Conservation (phyloP, 2,329 filamentous ascomycete species). For the Oidium heveae region DNA sequence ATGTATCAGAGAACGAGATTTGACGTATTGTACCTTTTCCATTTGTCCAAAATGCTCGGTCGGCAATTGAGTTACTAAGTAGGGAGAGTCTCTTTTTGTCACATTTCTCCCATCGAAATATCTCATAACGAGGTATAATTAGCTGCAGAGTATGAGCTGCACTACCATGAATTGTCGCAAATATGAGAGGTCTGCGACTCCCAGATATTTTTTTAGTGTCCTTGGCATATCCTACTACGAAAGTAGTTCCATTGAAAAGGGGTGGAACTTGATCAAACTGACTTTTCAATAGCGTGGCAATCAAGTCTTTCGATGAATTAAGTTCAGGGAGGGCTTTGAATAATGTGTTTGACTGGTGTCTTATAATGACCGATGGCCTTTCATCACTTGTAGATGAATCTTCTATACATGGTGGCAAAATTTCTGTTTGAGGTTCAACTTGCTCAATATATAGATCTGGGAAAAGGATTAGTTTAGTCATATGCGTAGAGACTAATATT, state of each 20-base stretch:
- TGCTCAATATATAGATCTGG: slow-evolving; percentile 8
- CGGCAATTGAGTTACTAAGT: slow-evolving; percentile 5
- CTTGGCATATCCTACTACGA: slow-evolving; percentile 7
- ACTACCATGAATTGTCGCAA: slow-evolving; percentile 11
- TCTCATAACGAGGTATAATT: slow-evolving; percentile 9
- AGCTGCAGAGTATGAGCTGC: slow-evolving; percentile 12
- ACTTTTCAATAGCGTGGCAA: slow-evolving; percentile 1
- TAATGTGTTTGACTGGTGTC: slow-evolving; percentile 8
- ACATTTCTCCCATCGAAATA: slow-evolving; percentile 9
- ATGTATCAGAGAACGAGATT: slow-evolving; percentile 18
- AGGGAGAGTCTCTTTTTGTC: slow-evolving; percentile 6
- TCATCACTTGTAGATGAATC: slow-evolving; percentile 2
- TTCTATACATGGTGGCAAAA: slow-evolving; percentile 7
- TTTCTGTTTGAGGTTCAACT: slow-evolving; percentile 9
- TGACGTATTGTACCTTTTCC: slow-evolving; percentile 22
- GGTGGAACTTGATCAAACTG: not conserved
- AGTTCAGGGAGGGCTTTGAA: slow-evolving; percentile 9
- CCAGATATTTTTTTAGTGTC: slow-evolving; percentile 6
- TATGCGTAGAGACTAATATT: slow-evolving; percentile 3
- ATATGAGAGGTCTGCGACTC: slow-evolving; percentile 5
- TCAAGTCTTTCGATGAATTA: slow-evolving; percentile 5
- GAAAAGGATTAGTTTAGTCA: not conserved
- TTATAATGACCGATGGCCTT: slow-evolving; percentile 2
- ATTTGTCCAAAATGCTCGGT: slow-evolving; percentile 12
- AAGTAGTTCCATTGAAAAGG: slow-evolving; percentile 4